Percentiles rank a stretch among this genome's conserved stretches.
These are phyloP conservation scores for Phyllosticta citrichinensis DNA, from an alignment of 2,329 filamentous ascomycete genomes.

Conservation along the genomic window DNA sequence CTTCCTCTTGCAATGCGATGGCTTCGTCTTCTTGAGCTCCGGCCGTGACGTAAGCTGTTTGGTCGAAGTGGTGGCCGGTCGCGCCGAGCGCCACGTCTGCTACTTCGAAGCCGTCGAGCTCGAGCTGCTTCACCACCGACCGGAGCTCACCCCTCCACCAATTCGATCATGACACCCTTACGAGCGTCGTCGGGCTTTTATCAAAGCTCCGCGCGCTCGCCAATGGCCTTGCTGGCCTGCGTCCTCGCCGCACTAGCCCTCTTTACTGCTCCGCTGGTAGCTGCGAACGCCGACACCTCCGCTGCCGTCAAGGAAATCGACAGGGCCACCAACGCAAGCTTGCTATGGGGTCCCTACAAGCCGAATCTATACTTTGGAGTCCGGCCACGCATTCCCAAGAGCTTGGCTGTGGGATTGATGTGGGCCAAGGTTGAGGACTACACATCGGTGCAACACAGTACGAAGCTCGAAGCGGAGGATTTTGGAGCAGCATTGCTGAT, in stretches of 20 bases:
- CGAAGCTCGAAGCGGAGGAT: conserved; percentile 23
- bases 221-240: conserved; percentile 9
- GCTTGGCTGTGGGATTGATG: conserved; percentile 71
- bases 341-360: conserved; percentile 93
- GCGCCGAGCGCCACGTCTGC: conserved; percentile 13
- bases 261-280: conserved; percentile 15
- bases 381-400: conserved; percentile 69
- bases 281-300: conserved; percentile 19
- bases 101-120: conserved; percentile 10
- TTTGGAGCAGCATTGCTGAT: conserved; percentile 13
- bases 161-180: conserved; percentile 19
- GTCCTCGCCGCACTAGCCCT: conserved; percentile 17
- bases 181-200: not conserved
- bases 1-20: not conserved
- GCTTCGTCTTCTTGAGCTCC: not conserved
- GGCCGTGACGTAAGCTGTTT: not conserved
- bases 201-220: not conserved
- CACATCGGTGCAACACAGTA: conserved; percentile 64
- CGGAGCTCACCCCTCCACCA: conserved; percentile 12
- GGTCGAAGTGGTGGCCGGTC: not conserved
- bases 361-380: conserved; percentile 93
- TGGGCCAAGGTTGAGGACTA: conserved; percentile 83
- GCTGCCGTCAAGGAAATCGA: conserved; percentile 19
- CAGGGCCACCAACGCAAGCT: conserved; percentile 60
- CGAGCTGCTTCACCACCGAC: conserved; percentile 13